A percentile compares a stretch with the other conserved stretches of the same genome.
Evolutionary conservation across 140 eudicot genomes (phyloP).

Genomic region (Cichorium intybus): DNA sequence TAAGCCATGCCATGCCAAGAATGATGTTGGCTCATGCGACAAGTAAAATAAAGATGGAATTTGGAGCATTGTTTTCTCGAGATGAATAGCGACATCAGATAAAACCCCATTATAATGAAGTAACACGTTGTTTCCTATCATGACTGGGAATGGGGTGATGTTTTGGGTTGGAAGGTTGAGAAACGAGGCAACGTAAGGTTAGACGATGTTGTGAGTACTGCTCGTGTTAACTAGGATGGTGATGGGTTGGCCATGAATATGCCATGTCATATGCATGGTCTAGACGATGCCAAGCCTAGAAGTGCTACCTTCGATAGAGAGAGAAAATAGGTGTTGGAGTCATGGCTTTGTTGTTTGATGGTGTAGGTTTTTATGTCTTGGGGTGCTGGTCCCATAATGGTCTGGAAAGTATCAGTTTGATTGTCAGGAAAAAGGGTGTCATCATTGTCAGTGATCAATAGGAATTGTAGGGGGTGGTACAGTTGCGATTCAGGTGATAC

Average conservation of each 20-base stretch:
- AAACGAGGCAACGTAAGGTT: neutral
- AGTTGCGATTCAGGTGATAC: neutral
- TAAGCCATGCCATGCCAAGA: neutral
- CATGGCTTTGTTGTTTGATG: neutral
- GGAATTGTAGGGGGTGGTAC: neutral
- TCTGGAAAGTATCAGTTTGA: no score
- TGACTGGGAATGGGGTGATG: neutral
- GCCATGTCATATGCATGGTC: neutral
- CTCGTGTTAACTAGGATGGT: neutral
- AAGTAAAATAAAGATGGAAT: neutral
- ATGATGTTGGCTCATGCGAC: neutral
- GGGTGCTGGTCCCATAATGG: neutral
- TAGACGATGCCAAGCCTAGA: neutral
- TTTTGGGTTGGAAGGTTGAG: neutral
- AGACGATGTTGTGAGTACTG: neutral
- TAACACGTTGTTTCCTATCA: neutral
- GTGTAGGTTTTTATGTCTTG: neutral
- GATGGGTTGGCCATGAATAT: no score
- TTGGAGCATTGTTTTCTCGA: neutral
- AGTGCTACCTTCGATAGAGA: neutral
- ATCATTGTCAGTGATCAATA: neutral
- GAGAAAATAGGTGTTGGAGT: neutral
- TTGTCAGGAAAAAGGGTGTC: neutral
- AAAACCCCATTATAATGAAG: neutral
- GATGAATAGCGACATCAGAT: neutral